A percentile compares a stretch with the other conserved stretches of the same genome.
These are phyloP conservation scores for Lasiosphaeriaceae sp. DNA, from an alignment of 495 filamentous ascomycete genomes.

Conservation along the genomic window DNA sequence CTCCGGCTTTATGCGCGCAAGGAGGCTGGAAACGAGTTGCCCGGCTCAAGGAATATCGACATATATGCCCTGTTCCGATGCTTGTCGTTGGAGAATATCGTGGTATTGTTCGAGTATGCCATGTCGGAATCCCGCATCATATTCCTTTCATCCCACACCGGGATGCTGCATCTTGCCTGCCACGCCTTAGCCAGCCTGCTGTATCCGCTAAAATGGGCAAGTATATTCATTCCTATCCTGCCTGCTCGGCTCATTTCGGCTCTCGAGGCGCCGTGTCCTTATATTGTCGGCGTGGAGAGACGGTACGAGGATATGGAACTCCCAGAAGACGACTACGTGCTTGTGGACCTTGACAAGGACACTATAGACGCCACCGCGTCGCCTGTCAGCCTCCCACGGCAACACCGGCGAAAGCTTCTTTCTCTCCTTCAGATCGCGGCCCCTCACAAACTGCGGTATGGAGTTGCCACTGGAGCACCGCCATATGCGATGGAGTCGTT, in stretches of 20 bases:
- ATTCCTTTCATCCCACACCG: slow-evolving; percentile 88
- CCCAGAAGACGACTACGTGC: slow-evolving; percentile 93
- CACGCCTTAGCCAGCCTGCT: slow-evolving; percentile 77
- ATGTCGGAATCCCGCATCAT: slow-evolving; percentile 94
- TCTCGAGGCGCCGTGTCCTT: slow-evolving; percentile 91
- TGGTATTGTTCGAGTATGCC: slow-evolving; percentile 89
- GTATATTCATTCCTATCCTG: slow-evolving; percentile 88
- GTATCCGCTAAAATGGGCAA: slow-evolving; percentile 88
- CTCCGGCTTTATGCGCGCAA: slow-evolving; percentile 88
- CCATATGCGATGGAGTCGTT: slow-evolving; percentile 89
- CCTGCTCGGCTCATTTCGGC: slow-evolving; percentile 84
- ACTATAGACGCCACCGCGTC: slow-evolving; percentile 74
- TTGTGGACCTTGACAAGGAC: slow-evolving; percentile 90
- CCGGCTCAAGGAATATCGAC: slow-evolving; percentile 87
- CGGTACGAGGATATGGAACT: slow-evolving; percentile 89
- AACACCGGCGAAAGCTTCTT: slow-evolving; percentile 83
- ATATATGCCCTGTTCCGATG: slow-evolving; percentile 89
- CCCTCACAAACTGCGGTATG: slow-evolving; percentile 82
- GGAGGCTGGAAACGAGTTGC: slow-evolving; percentile 90
- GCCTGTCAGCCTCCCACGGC: slow-evolving; percentile 74
- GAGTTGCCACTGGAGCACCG: slow-evolving; percentile 83
- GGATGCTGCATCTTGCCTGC: slow-evolving; percentile 91
- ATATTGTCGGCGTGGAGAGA: slow-evolving; percentile 92
- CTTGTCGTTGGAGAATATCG: slow-evolving; percentile 83
- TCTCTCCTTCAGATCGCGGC: slow-evolving; percentile 87